Evolutionary conservation across 306 rosid species (phyloP), one percentile per base, ranked within the genome.

Genomic region (Sesbania bispinosa): DNA sequence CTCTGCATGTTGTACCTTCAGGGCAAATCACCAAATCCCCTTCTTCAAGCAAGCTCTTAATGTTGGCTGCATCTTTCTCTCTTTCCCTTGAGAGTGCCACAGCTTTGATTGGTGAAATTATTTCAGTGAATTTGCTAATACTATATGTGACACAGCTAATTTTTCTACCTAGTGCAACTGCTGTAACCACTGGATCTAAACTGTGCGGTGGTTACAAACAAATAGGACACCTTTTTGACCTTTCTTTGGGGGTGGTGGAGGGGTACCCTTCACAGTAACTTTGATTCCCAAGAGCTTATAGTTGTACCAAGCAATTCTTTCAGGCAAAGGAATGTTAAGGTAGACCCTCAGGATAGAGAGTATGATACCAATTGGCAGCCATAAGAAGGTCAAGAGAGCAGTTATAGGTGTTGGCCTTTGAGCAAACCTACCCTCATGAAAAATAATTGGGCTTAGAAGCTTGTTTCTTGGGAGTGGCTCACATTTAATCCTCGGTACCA

Each of bases 1-100:
- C 99, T 6, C 99, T 82, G 10, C 99, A 94, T 0, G 97, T 94
- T 0, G 97, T 94, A 1, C 99, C 99, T 73, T 94, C 99, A 0
- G 97, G 99, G 60, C 90, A 94, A 46, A 94, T 91, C 58, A 94
- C 92, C 13, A 94, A 68, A 58, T 91, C 99, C 1, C 99, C 99
- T 58, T 94, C 97, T 67, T 89, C 86, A 10, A 94, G 96, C 59
- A 91, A 60, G 4, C 78, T 84, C 45, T 74, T 88, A 10, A 94
- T 94, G 11, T 89, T 81, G 0, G 78, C 97, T 0, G 96, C 99
- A 14, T 94, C 99, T 71, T 69, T 91, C 33, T 89, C 97, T 58
- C 97, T 75, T 45, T 94, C 99, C 58, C 99, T 80, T 1, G 99
- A 85, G 6, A 94, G 70, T 0, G 97, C 95, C 20, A 94, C 91